Evolutionary conservation across 305 asterid species (phyloP), one percentile per base, ranked within the genome.

Genomic region (Withania somnifera): DNA sequence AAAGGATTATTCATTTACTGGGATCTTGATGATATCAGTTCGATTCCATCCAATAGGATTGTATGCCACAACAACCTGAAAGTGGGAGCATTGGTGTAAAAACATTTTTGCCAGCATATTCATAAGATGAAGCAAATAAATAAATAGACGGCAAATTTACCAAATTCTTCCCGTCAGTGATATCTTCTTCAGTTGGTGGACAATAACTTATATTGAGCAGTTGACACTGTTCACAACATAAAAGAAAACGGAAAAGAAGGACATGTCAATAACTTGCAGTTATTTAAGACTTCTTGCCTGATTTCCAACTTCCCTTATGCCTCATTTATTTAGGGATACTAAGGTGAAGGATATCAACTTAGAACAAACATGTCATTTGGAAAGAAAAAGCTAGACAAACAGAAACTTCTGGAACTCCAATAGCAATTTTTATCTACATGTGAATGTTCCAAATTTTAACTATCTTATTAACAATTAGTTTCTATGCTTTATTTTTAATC

Each of bases 1-100:
- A 75, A 58, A 51, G 14, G 57, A 78, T 71, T 36, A 71, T 81
- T 52, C 58, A 88, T 90, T 87, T 85, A 93, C 98, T 34, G 98
- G 97, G 80, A 94, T 88, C 89, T 88, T 89, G 87, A 94, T 84
- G 81, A 89, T 85, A 67, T 94, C 98, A 22, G 90, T 87, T 30
- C 95, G 94, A 79, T 84, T 85, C 94, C 97, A 94, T 81, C 97
- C 97, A 15, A 94, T 91, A 77, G 97, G 84, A 87, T 91, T 92
- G 87, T 94, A 94, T 50, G 90, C 92, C 84, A 91, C 91, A 80
- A 91, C 87, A 60, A 92, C 97, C 96, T 93, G 89, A 79, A 84
- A 76, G 24, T 64, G 76, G 80, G 38, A 86, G 75, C 50, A 38
- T 79, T 26, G 42, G 82, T 57, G 1, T 14, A 15, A 64, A 51